Evolutionary conservation across 2,329 filamentous ascomycete species (phyloP), one percentile per base, ranked within the genome.

Genomic region (Neonectria hederae): DNA sequence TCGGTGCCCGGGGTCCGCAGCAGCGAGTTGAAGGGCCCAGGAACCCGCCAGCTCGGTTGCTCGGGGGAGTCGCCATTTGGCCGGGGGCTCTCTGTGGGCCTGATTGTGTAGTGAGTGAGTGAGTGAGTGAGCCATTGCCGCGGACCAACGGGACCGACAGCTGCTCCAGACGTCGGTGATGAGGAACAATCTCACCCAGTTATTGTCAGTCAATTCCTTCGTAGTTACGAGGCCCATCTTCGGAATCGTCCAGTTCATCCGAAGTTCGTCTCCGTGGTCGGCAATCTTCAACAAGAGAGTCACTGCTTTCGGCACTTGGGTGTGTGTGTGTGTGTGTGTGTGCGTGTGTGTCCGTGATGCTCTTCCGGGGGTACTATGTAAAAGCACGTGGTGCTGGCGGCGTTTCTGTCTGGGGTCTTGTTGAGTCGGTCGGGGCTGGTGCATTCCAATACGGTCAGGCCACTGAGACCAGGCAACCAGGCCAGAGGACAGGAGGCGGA

Each of bases 31-130:
- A 24, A 17, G 26, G 35, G 28, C 32, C 55, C 60, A 70, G 67
- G 67, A 71, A 67, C 62, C 69, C 69, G 63, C 62, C 70, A 67
- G 57, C 65, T 73, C 54, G 69, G 71, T 67, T 68, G 60, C 42
- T 68, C 60, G 53, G 61, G 51, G 59, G 59, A 60, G 63, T 59
- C 61, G 71, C 71, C 69, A 65, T 72, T 72, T 55, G 68, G 52
- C 71, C 69, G 71, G 71, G 68, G 67, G 43, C 45, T 54, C 38
- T 35, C 19, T 28, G 11, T 63, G 60, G 52, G 43, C 35, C 38
- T 28, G 21, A 21, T 30, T 28, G 28, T 28, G 28, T 9, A 28
- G 28, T 28, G 5, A 38, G 35, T 38, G 14, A 55, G 40, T 42
- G 38, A 24, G n/a, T 9, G 26, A 9, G 8, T 28, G 28, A 28